Evolutionary conservation across 305 asterid genomes (phyloP).

Genomic region (Solanum hybrid): DNA sequence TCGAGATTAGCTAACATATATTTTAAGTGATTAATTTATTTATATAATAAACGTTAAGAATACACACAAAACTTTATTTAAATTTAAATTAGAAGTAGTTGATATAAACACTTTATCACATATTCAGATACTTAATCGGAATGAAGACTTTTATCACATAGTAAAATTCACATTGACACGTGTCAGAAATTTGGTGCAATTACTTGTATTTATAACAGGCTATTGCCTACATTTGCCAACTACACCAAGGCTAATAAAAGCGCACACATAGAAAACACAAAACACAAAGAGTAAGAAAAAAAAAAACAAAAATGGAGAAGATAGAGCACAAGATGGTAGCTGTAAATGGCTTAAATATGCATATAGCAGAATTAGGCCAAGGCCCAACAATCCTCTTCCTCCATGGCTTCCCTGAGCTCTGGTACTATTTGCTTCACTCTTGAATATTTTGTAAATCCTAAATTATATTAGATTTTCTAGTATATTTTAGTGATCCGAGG

Average conservation of each 20-base stretch:
- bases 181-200: too few relatives aligned
- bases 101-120: not conserved
- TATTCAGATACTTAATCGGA: too few relatives aligned
- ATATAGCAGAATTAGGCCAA: constrained; percentile 18
- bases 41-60: too few relatives aligned
- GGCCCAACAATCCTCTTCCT: constrained; percentile 15
- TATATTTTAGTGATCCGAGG: too few relatives aligned
- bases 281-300: not conserved
- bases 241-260: too few relatives aligned
- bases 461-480: not conserved
- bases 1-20: not conserved
- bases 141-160: too few relatives aligned
- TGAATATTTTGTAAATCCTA: not conserved
- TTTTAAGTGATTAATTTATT: too few relatives aligned
- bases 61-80: not conserved
- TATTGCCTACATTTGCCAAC: too few relatives aligned
- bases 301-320: not conserved
- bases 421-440: not conserved
- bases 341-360: constrained; percentile 8
- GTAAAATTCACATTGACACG: too few relatives aligned
- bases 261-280: too few relatives aligned
- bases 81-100: too few relatives aligned
- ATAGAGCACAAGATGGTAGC: constrained; percentile 7
- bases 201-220: too few relatives aligned
- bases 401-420: constrained; percentile 20